Evolutionary conservation across 2,329 filamentous ascomycete species (phyloP), one percentile per base, ranked within the genome.

Genomic region (Calonectria crousiana): DNA sequence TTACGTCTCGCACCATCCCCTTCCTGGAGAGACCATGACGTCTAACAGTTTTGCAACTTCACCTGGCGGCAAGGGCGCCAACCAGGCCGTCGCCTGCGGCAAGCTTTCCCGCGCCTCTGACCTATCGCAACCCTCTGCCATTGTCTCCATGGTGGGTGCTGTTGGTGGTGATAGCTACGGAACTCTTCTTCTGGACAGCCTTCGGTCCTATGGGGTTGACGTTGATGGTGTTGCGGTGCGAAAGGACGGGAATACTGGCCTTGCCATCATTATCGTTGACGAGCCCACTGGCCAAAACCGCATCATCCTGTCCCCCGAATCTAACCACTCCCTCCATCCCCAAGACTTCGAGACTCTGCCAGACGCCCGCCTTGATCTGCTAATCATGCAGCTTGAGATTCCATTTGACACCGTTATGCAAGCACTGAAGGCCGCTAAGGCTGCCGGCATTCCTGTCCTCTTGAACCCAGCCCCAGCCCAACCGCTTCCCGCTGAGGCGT

Each of bases 11-110:
- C 95, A 96, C 76, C 92, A 98, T 76, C 96, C 97, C 1, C 87
- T 90, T 1, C 93, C 94, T 0, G 97, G 96, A 78, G 96, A 99
- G 86, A 98, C 96, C 3, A 89, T 98, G 67, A 96, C 94, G 3
- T 91, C 95, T 62, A 92, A 88, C 77, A 92, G 92, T 26, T 98
- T 98, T 86, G 90, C 90, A 82, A 95, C 93, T 44, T 95, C 94
- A 53, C 93, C 94, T 36, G 97, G 96, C 80, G 96, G 97, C 72
- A 99, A 99, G 87, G 96, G 96, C 77, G 95, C 96, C 74, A 98
- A 98, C 87, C 96, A 98, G 87, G 96, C 95, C 74, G 94, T 98
- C 71, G 95, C 95, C 30, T 95, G 94, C 85, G 94, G 93, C 66
- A 94, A 96, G 76, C 91, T 97, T 66, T 97, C 95, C 1, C 90